These are phyloP conservation scores for Collybia nuda DNA, from an alignment of 768 basidiomycete species.

Conservation along the genomic window DNA sequence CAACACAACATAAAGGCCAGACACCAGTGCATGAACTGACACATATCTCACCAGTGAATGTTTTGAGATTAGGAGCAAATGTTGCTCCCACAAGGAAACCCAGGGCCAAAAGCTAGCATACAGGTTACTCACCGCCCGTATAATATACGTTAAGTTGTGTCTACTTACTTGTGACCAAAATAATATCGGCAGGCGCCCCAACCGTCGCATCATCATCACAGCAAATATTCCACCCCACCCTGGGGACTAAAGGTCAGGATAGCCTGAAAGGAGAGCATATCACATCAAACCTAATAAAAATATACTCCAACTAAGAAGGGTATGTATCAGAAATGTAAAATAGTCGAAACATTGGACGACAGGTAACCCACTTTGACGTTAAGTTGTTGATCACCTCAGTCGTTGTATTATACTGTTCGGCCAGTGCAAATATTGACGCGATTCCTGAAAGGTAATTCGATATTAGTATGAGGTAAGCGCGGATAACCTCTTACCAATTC, in stretches of 20 bases:
- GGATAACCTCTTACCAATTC: slow-evolving; percentile 43
- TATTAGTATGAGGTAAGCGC: background rate
- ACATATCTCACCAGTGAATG: slow-evolving; percentile 42
- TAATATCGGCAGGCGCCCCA: slow-evolving; percentile 63
- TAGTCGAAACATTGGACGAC: background rate
- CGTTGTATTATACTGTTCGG: slow-evolving; percentile 52
- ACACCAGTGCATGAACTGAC: background rate
- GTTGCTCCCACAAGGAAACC: slow-evolving; percentile 60
- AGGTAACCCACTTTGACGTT: slow-evolving; percentile 47
- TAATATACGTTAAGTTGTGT: background rate
- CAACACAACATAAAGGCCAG: background rate
- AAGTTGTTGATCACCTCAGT: slow-evolving; percentile 59
- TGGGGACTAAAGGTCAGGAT: slow-evolving; percentile 13
- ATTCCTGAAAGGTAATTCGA: slow-evolving; percentile 41
- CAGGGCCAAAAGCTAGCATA: slow-evolving; percentile 47
- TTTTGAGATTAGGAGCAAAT: slow-evolving; percentile 50
- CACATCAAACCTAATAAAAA: slow-evolving; percentile 49
- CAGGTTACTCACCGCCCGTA: background rate
- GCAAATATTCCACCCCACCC: slow-evolving; percentile 63
- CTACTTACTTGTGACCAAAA: slow-evolving; percentile 73
- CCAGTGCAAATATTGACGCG: slow-evolving; percentile 60
- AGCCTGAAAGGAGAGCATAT: slow-evolving; percentile 1
- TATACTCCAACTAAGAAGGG: slow-evolving; percentile 55
- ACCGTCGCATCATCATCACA: slow-evolving; percentile 64
- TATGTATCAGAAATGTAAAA: background rate